A percentile compares a stretch with the other conserved stretches of the same genome.
These are phyloP conservation scores for Picea abies DNA, from an alignment of 83 land plant genomes.

Conservation along the genomic window DNA sequence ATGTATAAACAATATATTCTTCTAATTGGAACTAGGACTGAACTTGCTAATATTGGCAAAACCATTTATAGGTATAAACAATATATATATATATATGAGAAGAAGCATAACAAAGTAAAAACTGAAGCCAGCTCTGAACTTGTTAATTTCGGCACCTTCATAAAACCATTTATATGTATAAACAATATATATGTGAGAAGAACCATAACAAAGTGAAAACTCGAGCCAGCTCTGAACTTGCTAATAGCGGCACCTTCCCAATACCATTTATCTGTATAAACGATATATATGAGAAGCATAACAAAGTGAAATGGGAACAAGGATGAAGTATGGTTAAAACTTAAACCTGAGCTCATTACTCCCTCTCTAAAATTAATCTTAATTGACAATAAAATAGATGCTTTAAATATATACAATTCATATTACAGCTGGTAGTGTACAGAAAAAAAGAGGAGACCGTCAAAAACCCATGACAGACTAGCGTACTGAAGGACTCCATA, in stretches of 20 bases:
- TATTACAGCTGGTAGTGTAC: no score
- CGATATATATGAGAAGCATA: not conserved
- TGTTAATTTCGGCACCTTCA: constrained; percentile 25
- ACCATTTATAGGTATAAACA: constrained; percentile 20
- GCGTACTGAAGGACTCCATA: no score
- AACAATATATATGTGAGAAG: not conserved
- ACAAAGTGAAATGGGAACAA: not conserved
- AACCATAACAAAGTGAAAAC: not conserved
- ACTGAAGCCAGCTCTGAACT: constrained; percentile 32
- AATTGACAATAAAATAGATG: no score
- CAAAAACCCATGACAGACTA: no score
- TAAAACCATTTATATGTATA: constrained; percentile 26
- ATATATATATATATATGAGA: constrained; percentile 3
- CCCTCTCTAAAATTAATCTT: not conserved
- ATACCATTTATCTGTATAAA: constrained; percentile 24
- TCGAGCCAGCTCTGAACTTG: constrained; percentile 29
- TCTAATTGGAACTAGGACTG: no score
- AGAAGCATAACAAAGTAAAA: not conserved
- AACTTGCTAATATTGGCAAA: constrained; percentile 26
- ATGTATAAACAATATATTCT: constrained; percentile 4
- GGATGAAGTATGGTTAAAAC: not conserved
- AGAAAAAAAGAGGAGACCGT: no score
- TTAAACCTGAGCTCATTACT: no score
- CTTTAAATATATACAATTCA: no score
- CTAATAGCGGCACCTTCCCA: constrained; percentile 28